These are phyloP conservation scores for Maudiozyma turicensis DNA, from an alignment of 805 yeast species.

Conservation along the genomic window DNA sequence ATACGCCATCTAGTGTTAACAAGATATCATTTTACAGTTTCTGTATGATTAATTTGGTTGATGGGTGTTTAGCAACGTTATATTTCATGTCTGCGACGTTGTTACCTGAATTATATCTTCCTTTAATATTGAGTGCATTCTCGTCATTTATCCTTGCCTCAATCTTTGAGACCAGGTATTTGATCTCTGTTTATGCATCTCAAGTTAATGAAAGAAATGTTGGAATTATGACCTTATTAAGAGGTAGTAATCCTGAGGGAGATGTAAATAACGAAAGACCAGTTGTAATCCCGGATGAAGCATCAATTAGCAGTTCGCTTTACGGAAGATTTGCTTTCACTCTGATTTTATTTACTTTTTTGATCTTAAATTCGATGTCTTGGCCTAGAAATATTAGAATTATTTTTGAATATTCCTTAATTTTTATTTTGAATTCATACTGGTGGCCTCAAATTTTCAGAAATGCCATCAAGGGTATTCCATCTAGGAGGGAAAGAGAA, in stretches of 20 bases:
- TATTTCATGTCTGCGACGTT: slow-evolving; percentile 51
- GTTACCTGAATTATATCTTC: slow-evolving; percentile 48
- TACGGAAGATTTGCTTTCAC: slow-evolving; percentile 48
- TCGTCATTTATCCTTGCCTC: slow-evolving; percentile 59
- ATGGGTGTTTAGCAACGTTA: slow-evolving; percentile 57
- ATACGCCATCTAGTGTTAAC: slow-evolving; percentile 73
- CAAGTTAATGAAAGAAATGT: slow-evolving; percentile 65
- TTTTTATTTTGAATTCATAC: slow-evolving; percentile 51
- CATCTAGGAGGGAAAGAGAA: slow-evolving; percentile 16
- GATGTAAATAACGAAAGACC: slow-evolving; percentile 16
- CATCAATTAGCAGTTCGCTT: slow-evolving; percentile 45
- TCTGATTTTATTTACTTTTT: slow-evolving; percentile 44
- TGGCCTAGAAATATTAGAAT: slow-evolving; percentile 56
- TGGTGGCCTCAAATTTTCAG: slow-evolving; percentile 88
- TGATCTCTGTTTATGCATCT: slow-evolving; percentile 54
- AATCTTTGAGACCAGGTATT: slow-evolving; percentile 65
- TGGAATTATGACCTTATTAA: slow-evolving; percentile 54
- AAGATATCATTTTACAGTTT: slow-evolving; percentile 63
- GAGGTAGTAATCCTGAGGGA: slow-evolving; percentile 36
- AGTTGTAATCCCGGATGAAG: slow-evolving; percentile 38
- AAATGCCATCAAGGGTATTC: slow-evolving; percentile 34
- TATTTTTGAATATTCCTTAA: slow-evolving; percentile 45
- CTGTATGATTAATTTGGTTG: slow-evolving; percentile 53
- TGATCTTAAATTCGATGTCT: slow-evolving; percentile 44
- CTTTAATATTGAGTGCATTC: slow-evolving; percentile 61